These are phyloP conservation scores for Pleurozium schreberi DNA, from an alignment of 225 moss, liverwort and hornwort species.

Conservation along the genomic window DNA sequence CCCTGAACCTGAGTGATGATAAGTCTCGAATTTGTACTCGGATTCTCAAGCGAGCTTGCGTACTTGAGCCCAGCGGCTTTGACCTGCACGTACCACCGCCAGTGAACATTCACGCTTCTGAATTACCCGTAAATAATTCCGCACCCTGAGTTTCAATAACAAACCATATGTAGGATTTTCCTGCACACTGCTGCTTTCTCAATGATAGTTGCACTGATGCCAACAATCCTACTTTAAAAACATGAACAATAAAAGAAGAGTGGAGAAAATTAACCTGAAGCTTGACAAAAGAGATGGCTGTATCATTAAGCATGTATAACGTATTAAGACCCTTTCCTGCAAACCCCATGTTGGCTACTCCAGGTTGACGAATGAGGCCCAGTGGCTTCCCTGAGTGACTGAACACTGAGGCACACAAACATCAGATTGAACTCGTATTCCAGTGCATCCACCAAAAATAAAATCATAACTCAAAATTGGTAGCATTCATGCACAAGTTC, in stretches of 20 bases:
- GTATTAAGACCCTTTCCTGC: constrained; percentile 25
- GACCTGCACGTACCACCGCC: too few species aligned
- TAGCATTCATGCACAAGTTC: too few species aligned
- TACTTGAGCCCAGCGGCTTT: neutral
- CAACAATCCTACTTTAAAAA: neutral
- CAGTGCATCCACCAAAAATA: neutral
- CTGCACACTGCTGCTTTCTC: neutral
- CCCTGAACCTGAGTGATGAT: neutral
- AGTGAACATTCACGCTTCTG: neutral
- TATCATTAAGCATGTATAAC: constrained; percentile 32
- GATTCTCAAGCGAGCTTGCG: neutral
- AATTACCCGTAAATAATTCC: neutral
- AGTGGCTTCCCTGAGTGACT: constrained; percentile 12
- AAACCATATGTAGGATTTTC: neutral
- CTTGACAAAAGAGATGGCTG: constrained; percentile 17
- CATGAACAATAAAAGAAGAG: neutral
- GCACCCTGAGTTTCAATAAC: neutral
- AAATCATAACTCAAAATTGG: too few species aligned
- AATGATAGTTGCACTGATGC: too few species aligned
- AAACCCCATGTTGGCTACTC: constrained; percentile 31
- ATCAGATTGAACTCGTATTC: neutral
- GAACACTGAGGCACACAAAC: constrained; percentile 16
- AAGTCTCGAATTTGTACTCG: neutral
- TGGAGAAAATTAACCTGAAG: constrained; percentile 10
- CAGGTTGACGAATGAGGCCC: constrained; percentile 34